These are phyloP conservation scores for Fusarium dlaminii DNA, from an alignment of 2,329 filamentous ascomycete species.

Conservation along the genomic window DNA sequence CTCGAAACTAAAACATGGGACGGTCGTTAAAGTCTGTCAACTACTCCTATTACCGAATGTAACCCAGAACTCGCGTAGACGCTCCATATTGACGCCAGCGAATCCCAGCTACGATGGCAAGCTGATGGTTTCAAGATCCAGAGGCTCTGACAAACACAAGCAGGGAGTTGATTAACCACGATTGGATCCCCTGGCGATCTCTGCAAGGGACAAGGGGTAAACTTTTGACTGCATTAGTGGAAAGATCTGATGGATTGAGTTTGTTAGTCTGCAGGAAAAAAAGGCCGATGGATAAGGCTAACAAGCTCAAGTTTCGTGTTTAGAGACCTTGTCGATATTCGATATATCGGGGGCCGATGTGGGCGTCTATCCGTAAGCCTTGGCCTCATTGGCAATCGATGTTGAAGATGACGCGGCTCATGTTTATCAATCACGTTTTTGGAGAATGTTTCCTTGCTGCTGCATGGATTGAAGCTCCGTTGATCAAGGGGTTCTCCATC, in stretches of 20 bases:
- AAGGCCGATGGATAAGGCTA: slow-evolving; percentile 15
- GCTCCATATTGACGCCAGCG: slow-evolving; percentile 27
- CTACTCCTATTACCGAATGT: slow-evolving; percentile 14
- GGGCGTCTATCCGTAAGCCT: slow-evolving; percentile 1
- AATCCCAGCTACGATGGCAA: slow-evolving; percentile 28
- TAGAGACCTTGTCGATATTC: slow-evolving; percentile 7
- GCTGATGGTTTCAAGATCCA: slow-evolving; percentile 38
- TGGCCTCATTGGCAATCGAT: slow-evolving; percentile 7
- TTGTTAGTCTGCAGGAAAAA: slow-evolving; percentile 4
- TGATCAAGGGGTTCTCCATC: slow-evolving; percentile 26
- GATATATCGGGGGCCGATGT: slow-evolving; percentile 1
- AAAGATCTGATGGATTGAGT: slow-evolving; percentile 34
- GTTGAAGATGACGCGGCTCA: slow-evolving; percentile 38
- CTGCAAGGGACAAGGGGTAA: slow-evolving; percentile 18
- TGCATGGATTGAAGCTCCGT: slow-evolving; percentile 6
- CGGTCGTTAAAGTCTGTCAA: slow-evolving; percentile 3
- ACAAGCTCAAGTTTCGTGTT: slow-evolving; percentile 35
- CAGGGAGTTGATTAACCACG: slow-evolving; percentile 16
- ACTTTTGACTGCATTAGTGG: slow-evolving; percentile 32
- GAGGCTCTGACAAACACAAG: slow-evolving; percentile 25
- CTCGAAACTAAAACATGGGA: slow-evolving; percentile 7
- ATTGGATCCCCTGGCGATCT: slow-evolving; percentile 32
- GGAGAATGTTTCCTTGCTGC: slow-evolving; percentile 35
- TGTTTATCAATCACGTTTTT: slow-evolving; percentile 26
- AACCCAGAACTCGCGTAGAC: slow-evolving; percentile 9